phyloP scores from a whole-genome alignment of 495 filamentous ascomycete genomes.

The Podospora fimiseda region DNA sequence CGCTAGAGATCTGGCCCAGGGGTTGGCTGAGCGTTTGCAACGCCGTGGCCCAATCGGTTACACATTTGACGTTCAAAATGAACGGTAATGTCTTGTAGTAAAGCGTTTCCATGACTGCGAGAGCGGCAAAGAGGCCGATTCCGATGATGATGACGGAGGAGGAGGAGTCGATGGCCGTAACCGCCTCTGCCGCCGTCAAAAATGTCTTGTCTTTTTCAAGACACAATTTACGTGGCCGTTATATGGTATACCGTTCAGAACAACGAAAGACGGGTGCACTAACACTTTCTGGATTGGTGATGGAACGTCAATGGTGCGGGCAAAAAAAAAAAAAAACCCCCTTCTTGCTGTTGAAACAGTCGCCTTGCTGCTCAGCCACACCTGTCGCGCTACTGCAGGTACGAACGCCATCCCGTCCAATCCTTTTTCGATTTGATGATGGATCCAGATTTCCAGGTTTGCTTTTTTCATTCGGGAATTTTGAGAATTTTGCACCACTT shows the following conservation, averaged over 20 bases:
- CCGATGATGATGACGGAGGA: neutral
- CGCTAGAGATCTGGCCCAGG: conserved; percentile 13
- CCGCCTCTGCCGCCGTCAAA: neutral
- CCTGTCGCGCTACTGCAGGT: conserved; percentile 20
- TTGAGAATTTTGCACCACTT: conserved; percentile 2
- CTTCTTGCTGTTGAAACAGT: conserved; percentile 8
- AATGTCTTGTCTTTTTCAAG: neutral
- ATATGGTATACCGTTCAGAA: too few species aligned
- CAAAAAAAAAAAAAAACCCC: neutral
- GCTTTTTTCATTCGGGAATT: neutral
- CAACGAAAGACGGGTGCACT: too few species aligned
- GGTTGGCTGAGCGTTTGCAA: conserved; percentile 6
- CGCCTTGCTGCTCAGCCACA: conserved; percentile 17
- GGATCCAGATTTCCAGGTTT: neutral
- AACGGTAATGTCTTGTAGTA: neutral
- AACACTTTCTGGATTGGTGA: neutral
- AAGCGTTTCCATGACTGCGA: neutral
- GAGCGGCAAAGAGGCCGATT: neutral
- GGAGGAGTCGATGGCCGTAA: neutral
- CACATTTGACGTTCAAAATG: conserved; percentile 7
- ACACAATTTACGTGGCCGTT: too few species aligned
- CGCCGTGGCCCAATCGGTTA: conserved; percentile 22
- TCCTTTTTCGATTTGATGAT: neutral
- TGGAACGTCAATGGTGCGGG: conserved; percentile 3
- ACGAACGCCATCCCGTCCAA: conserved; percentile 3